Evolutionary conservation across 2,329 filamentous ascomycete genomes (phyloP), one percentile per base, ranked within the genome.

Genomic region (Aspergillus flavus): DNA sequence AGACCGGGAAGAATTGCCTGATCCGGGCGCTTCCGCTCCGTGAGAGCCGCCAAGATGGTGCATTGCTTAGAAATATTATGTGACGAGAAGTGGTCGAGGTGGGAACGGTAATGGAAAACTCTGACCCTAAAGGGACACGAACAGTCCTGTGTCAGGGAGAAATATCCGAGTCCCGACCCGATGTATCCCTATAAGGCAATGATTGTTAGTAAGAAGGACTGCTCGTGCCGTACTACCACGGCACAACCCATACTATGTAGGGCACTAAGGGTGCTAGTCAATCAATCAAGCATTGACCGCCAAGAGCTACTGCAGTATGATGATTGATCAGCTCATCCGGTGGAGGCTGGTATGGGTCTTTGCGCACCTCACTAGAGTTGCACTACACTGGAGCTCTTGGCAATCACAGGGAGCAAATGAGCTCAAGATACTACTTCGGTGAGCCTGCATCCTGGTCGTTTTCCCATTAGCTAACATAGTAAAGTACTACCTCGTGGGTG

Each of bases 131-230:
- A 41, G 26, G 21, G 36, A 34, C 30, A 52, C 34, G 32, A 34
- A 36, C 30, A 54, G 30, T 54, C 30, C 19, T 23, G 28, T 36
- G 52, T 9, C 19, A 21, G 32, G 32, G 52, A 50, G 14, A 26
- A 30, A 10, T 36, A 55, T 41, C 61, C 57, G 58, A 63, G 21
- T 28, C 21, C 57, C 65, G 58, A 59, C 53, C 65, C 65, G 58
- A 50, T 53, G 59, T 14, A 55, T 66, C 65, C 64, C 60, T 68
- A 67, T 65, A 66, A 61, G 65, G 63, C 66, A 64, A 58, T 30
- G 58, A 62, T 43, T 28, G 41, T 30, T 55, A 62, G 54, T 34
- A 36, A 54, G 23, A 48, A 39, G 26, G 30, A 6, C 32, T 57
- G 19, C 32, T 32, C 6, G 52, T 54, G 30, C 52, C n/a, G 52